These are phyloP conservation scores for Saturnispora ahearnii DNA, from an alignment of 805 yeast species.

Conservation along the genomic window DNA sequence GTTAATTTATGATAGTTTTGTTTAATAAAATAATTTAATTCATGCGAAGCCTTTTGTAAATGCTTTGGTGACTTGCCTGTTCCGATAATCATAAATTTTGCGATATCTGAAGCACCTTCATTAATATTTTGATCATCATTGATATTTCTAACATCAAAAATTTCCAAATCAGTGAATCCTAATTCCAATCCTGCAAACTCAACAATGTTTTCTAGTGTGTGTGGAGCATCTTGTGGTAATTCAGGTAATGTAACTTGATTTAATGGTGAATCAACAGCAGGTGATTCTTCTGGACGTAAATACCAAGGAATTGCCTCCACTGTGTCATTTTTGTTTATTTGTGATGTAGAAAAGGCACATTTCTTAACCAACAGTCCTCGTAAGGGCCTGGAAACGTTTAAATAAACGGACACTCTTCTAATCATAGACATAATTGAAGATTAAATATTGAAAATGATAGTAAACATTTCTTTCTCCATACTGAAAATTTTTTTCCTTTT, in stretches of 20 bases:
- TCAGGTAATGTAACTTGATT: slow-evolving; percentile 37
- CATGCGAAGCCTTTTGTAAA: slow-evolving; percentile 57
- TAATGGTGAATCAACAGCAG: slow-evolving; percentile 18
- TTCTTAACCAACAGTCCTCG: not conserved
- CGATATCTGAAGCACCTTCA: slow-evolving; percentile 29
- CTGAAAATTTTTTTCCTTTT: no score
- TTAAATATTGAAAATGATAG: not conserved
- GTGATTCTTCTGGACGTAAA: slow-evolving; percentile 26
- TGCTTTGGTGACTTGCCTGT: slow-evolving; percentile 76
- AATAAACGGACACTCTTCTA: not conserved
- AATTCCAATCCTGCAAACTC: slow-evolving; percentile 45
- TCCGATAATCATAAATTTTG: slow-evolving; percentile 50
- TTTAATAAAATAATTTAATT: slow-evolving; percentile 51
- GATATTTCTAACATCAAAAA: slow-evolving; percentile 52
- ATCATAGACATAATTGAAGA: not conserved
- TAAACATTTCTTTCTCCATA: no score
- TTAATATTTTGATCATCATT: slow-evolving; percentile 20
- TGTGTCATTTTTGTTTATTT: not conserved
- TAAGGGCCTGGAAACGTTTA: not conserved
- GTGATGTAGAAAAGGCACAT: not conserved
- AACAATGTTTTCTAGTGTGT: slow-evolving; percentile 36
- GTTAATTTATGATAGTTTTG: slow-evolving; percentile 39
- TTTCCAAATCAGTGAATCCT: slow-evolving; percentile 53
- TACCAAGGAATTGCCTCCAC: slow-evolving; percentile 26
- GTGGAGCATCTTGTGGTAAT: slow-evolving; percentile 54